These are phyloP conservation scores for Fomitiporia mediterranea DNA, from an alignment of 1,284 basidiomycete genomes.

Conservation along the genomic window DNA sequence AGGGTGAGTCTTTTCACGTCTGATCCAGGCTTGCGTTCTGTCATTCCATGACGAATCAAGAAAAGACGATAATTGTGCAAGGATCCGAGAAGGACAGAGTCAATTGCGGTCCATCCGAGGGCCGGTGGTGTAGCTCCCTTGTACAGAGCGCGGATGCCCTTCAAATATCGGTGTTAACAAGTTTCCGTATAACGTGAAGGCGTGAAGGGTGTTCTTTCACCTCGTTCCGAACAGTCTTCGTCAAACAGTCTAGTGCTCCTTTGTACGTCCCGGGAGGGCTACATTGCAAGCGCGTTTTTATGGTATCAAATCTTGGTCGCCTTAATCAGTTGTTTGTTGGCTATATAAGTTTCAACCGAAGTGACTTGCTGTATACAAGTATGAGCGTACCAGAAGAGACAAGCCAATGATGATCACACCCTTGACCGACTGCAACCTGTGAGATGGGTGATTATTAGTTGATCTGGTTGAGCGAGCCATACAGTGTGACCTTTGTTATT, in stretches of 20 bases:
- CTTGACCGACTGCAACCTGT: constrained; percentile 66
- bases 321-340: background rate
- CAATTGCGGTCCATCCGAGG: constrained; percentile 73
- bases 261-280: constrained; percentile 65
- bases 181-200: background rate
- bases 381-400: background rate
- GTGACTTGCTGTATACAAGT: too few species aligned
- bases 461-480: constrained; percentile 15
- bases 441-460: background rate
- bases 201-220: constrained; percentile 32
- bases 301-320: constrained; percentile 57
- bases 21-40: constrained; percentile 43
- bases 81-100: constrained; percentile 71
- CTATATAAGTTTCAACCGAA: background rate
- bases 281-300: constrained; percentile 75
- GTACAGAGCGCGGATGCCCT: constrained; percentile 56
- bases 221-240: constrained; percentile 61
- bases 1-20: constrained; percentile 44
- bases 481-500: constrained; percentile 48
- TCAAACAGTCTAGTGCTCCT: constrained; percentile 63
- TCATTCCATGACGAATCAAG: constrained; percentile 49
- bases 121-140: constrained; percentile 74
- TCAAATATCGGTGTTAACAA: constrained; percentile 16
- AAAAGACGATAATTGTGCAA: constrained; percentile 70
- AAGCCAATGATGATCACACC: constrained; percentile 35